phyloP scores from a whole-genome alignment of 768 basidiomycete species.

The Fibroporia radiculosa region DNA sequence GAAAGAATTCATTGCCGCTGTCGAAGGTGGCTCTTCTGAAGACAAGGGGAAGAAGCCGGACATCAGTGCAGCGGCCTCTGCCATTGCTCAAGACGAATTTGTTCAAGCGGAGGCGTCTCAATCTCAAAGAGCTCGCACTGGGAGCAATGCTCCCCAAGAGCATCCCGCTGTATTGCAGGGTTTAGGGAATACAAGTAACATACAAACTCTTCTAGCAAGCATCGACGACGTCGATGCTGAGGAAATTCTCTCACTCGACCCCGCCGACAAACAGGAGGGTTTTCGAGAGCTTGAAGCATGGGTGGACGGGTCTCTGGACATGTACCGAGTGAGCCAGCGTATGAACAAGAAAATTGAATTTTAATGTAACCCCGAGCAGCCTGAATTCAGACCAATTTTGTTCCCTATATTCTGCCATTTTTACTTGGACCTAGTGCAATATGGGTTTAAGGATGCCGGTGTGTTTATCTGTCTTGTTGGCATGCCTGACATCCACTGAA shows the following conservation, averaged over 20 bases:
- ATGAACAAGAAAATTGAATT: not conserved
- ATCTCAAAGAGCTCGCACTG: constrained; percentile 58
- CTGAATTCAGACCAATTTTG: constrained; percentile 87
- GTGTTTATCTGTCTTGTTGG: constrained; percentile 20
- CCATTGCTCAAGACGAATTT: constrained; percentile 41
- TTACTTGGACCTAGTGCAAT: constrained; percentile 88
- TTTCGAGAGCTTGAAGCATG: constrained; percentile 80
- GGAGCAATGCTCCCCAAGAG: constrained; percentile 68
- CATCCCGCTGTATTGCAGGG: constrained; percentile 59
- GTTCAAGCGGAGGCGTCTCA: constrained; percentile 56
- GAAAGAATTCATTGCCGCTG: constrained; percentile 31
- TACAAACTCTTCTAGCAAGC: constrained; percentile 70
- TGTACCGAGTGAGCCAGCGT: constrained; percentile 64
- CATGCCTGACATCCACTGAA: not conserved
- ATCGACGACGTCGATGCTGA: constrained; percentile 77
- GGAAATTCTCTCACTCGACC: constrained; percentile 73
- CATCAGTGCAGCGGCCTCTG: constrained; percentile 7
- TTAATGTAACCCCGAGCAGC: constrained; percentile 36
- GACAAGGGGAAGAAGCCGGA: constrained; percentile 29
- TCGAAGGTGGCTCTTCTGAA: constrained; percentile 24
- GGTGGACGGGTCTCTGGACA: constrained; percentile 87
- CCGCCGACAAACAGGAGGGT: constrained; percentile 80
- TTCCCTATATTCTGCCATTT: constrained; percentile 98
- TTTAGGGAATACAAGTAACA: constrained; percentile 61
- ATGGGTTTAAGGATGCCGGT: constrained; percentile 89